Percentiles rank a stretch among this genome's conserved stretches.
phyloP scores from a whole-genome alignment of 768 basidiomycete genomes.

The Naganishia vishniacii region DNA sequence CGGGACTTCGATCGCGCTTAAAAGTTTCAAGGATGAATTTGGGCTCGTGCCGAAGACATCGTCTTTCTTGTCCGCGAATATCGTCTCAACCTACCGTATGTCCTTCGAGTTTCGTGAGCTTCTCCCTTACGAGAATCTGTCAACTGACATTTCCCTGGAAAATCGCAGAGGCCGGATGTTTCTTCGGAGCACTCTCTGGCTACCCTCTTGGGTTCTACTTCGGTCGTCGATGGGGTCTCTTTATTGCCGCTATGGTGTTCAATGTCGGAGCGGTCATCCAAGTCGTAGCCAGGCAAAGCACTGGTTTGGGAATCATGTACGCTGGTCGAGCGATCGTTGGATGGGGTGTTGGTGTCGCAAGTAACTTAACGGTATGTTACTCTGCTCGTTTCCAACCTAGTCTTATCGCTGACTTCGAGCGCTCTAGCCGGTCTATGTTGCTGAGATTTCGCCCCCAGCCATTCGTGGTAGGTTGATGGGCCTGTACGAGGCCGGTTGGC shows the following conservation, averaged over 20 bases:
- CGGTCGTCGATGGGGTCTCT: conserved; percentile 27
- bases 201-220: conserved; percentile 27
- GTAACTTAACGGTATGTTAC: conserved; percentile 27
- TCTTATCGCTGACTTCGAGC: too few relatives aligned
- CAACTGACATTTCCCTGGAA: too few relatives aligned
- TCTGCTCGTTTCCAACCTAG: background rate
- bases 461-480: conserved; percentile 55
- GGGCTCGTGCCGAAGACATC: conserved; percentile 38
- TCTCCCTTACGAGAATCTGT: too few relatives aligned
- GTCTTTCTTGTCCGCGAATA: conserved; percentile 50
- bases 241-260: conserved; percentile 46
- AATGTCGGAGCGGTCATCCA: conserved; percentile 51
- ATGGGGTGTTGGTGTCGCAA: conserved; percentile 50
- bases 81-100: conserved; percentile 53
- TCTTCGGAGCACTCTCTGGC: conserved; percentile 23
- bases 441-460: conserved; percentile 53
- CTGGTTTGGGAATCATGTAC: conserved; percentile 48
- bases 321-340: conserved; percentile 52
- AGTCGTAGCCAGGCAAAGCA: conserved; percentile 30
- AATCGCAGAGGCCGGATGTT: conserved; percentile 18
- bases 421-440: conserved; percentile 51
- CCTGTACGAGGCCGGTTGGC: conserved; percentile 55
- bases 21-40: conserved; percentile 54
- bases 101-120: conserved; percentile 20
- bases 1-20: conserved; percentile 51